phyloP scores from a whole-genome alignment of 106 monocot genomes.

The Dioscorea zingiberensis region DNA sequence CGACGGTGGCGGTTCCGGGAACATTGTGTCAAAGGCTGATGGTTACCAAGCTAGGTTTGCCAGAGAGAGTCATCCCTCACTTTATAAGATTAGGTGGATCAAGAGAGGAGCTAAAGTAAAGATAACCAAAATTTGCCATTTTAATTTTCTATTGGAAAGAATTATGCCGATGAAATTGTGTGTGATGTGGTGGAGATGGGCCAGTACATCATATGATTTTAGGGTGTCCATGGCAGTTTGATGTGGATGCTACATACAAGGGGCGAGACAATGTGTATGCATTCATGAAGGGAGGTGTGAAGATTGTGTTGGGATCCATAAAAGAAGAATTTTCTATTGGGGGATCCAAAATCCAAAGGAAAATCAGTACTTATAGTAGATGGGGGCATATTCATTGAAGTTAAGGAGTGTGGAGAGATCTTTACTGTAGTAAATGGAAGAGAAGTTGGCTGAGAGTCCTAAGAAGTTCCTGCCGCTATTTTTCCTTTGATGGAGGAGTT shows the following conservation, averaged over 20 bases:
- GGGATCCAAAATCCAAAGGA: too few relatives aligned
- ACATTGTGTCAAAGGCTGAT: neutral
- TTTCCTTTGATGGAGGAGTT: neutral
- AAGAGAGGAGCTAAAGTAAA: too few relatives aligned
- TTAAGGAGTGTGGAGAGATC: neutral
- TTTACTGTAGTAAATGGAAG: too few relatives aligned
- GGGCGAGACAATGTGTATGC: neutral
- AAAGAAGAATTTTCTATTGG: neutral
- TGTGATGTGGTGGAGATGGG: too few relatives aligned
- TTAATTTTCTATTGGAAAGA: conserved; percentile 2
- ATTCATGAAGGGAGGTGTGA: too few relatives aligned
- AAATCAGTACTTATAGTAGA: too few relatives aligned
- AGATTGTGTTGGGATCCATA: too few relatives aligned
- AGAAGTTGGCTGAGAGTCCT: too few relatives aligned
- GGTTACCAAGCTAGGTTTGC: neutral
- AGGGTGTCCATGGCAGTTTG: conserved; percentile 7
- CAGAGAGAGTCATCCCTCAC: neutral
- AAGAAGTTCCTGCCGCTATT: too few relatives aligned
- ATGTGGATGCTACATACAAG: neutral
- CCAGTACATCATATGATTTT: neutral
- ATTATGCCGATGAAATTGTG: neutral
- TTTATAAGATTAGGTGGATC: conserved; percentile 2
- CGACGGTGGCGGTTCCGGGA: conserved; percentile 6
- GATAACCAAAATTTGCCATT: neutral
- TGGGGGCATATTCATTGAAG: too few relatives aligned